Base-by-base conservation (phyloP, 2,329 filamentous ascomycete species). In the Didymella glomerata region DNA sequence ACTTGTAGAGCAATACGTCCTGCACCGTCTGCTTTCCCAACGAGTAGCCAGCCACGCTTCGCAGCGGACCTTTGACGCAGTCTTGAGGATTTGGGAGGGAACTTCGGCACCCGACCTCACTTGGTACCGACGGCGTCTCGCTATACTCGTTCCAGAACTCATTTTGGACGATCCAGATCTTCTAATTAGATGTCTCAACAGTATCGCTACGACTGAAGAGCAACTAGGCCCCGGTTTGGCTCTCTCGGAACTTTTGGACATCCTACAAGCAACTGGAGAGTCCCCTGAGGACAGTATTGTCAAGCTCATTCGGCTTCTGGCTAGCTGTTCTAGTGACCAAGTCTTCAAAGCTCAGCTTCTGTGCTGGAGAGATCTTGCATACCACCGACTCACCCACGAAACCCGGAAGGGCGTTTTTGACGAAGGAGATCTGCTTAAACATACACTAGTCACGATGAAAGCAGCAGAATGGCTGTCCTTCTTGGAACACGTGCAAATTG, bases 351-450 rank as follows among this genome's bases (percentile, higher is more conserved):
- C 57, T 3, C 41, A 49, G 11, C 48, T 61, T 2, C 22, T 60
- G 8, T 72, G 68, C 48, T 75, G 69, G 69, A 66, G 57, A 48
- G 54, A 57, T 5, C 42, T 75, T 8, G 54, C 71, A 1, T 68
- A 66, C 36, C 57, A 54, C 22, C 56, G 63, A 53, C 42, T 69
- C 7, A 47, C 54, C 16, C 34, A 63, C 58, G 60, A 63, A 53
- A 41, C 44, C 55, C 40, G 54, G 18, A 2, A 41, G 40, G 34
- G 45, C 27, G 20, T 24, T 7, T 36, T 18, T 18, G 22, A 34
- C 20, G 42, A 34, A 16, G 40, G 24, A 24, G 46, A 50, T 20
- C n/a, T 64, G 2, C 9, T 71, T 3, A 63, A 71, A 0, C 61
- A 68, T 47, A 52, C 61, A 0, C 22, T 70, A 8, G 50, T 61